Evolutionary conservation across 495 filamentous ascomycete species (phyloP), one percentile per base, ranked within the genome.

Genomic region (Talaromyces nanjingensis): DNA sequence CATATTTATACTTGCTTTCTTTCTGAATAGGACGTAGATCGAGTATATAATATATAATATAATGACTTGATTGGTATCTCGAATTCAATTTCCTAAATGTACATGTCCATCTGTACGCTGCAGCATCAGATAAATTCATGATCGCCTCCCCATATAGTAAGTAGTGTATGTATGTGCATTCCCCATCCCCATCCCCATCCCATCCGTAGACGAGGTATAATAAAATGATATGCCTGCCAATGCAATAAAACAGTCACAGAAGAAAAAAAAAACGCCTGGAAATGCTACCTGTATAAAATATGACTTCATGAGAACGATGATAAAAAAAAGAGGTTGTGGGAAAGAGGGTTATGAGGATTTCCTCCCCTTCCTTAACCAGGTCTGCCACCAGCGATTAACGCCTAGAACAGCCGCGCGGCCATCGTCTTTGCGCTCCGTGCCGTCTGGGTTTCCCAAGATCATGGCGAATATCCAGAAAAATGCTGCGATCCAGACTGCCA

Each of bases 381-480:
- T 73, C 65, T 86, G 84, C 86, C 86, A 89, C 82, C 84, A 87
- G 56, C 72, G 71, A 66, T 82, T 75, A 64, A 89, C 83, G 4
- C 80, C 80, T 22, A 89, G 72, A 11, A 89, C 85, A 7, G 85
- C 81, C 1, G 82, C 79, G 37, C 81, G 77, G 8, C 86, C 86
- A 65, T 88, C 86, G 62, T 88, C 84, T 57, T 79, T 81, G 47
- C 82, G 77, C 65, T 86, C 86, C 57, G 81, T 82, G n/a, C 84
- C 84, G 42, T 85, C 83, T 39, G 84, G 85, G 68, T 87, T 84
- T 1, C 86, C 86, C 45, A 89, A 69, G 9, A 88, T 78, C 68
- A 79, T 79, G 27, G 85, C 78, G 64, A 84, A 86, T 62, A 85
- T 71, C 86, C 86, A 89, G 74, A 88, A 89, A 49, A 77, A 79